Evolutionary conservation across 306 rosid genomes (phyloP), one percentile per base, ranked within the genome.

Genomic region (Dicorynia guianensis): DNA sequence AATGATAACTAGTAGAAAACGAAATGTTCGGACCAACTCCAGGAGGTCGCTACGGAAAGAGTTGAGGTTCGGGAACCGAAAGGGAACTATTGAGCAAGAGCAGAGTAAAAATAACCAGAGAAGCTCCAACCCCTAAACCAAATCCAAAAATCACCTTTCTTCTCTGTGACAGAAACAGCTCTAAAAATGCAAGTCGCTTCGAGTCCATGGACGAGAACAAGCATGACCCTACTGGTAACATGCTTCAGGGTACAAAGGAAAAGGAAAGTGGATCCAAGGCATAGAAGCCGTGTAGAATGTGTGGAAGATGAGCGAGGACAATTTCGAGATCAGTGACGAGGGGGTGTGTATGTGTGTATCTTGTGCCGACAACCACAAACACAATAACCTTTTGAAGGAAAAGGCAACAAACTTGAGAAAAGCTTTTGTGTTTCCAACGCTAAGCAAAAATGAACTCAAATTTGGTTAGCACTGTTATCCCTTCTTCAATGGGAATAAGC

Each of bases 131-230:
- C 25, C 96, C 93, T 52, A 92, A 86, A 78, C 87, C 83, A 72
- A 92, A 88, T 47, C 97, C 90, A 53, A 96, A 93, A 69, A 86
- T 42, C 1, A 92, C 71, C 64, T 88, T 90, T 57, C 90, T 89
- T 74, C 76, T 81, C n/a, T 81, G 82, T 12, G 85, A 82, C 14
- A 66, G 25, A 60, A 87, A 68, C 74, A 79, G 85, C 71, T 89
- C 97, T 0, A 86, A 39, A 63, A 88, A 71, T 43, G 79, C 43
- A 60, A 82, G 69, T 70, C 63, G 87, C 83, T 83, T 92, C 57
- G 63, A 69, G 12, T 85, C 92, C 99, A 96, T 90, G 11, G 57
- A 30, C 42, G 69, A 35, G 13, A 58, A 64, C 65, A 53, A 74
- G 85, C 72, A 73, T 81, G 76, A 17, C 72, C 42, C 47, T 35